phyloP scores from a whole-genome alignment of 139 green algal species.

The Monoraphidium neglectum region DNA sequence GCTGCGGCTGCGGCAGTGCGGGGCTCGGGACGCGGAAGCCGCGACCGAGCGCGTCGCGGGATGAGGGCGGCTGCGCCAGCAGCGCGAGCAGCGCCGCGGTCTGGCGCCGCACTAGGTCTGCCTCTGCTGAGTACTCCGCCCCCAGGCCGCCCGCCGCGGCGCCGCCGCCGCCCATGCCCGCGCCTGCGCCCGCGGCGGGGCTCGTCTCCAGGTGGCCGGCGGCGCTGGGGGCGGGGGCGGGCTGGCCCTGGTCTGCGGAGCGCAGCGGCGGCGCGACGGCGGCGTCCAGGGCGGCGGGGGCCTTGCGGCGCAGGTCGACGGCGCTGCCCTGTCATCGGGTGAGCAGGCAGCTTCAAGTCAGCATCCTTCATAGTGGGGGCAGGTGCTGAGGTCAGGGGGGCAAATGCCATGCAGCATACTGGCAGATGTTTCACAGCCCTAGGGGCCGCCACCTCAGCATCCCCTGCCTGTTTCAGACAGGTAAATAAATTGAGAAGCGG shows the following conservation, averaged over 20 bases:
- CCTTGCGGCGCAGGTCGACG: constrained; percentile 2
- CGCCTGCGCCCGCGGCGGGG: not conserved
- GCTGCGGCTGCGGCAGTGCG: too few species aligned
- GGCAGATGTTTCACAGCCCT: not conserved
- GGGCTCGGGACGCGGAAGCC: too few species aligned
- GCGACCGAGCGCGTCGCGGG: too few species aligned
- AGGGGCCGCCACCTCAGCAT: not conserved
- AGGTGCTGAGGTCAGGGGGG: not conserved
- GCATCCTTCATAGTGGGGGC: not conserved
- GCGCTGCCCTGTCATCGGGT: too few species aligned
- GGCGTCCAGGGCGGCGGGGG: not conserved
- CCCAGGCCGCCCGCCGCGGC: not conserved
- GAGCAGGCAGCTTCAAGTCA: too few species aligned
- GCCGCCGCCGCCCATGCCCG: not conserved
- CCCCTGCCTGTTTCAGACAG: too few species aligned
- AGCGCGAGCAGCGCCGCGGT: constrained; percentile 15
- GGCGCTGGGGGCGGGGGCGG: not conserved
- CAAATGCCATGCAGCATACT: not conserved
- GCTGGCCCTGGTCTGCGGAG: not conserved
- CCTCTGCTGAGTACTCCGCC: constrained; percentile 12
- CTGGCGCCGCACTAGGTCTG: constrained; percentile 20
- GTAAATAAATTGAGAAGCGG: not conserved
- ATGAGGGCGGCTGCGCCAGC: constrained; percentile 2
- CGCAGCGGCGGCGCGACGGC: not conserved
- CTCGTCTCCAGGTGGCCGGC: not conserved